A percentile compares a stretch with the other conserved stretches of the same genome.
These are phyloP conservation scores for Mycocentrospora acerina DNA, from an alignment of 2,329 filamentous ascomycete genomes.

Conservation along the genomic window DNA sequence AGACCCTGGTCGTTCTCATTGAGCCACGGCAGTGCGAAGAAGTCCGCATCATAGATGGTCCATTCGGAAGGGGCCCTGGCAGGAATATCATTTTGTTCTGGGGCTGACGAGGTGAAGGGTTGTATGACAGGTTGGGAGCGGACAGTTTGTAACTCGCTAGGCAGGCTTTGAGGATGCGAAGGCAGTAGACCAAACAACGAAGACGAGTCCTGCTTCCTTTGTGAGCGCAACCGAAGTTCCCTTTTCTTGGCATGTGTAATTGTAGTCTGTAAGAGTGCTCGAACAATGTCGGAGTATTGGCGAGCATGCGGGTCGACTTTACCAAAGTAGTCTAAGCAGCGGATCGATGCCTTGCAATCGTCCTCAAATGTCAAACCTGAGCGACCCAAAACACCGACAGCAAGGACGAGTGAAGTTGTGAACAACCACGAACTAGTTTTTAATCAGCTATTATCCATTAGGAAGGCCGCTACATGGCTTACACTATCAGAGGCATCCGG, in stretches of 20 bases:
- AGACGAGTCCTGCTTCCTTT: constrained; percentile 32
- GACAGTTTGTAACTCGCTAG: constrained; percentile 1
- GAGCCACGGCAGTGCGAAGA: constrained; percentile 33
- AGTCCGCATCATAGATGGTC: constrained; percentile 36
- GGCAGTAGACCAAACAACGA: constrained; percentile 31
- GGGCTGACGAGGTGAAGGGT: constrained; percentile 3
- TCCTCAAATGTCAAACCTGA: constrained; percentile 23
- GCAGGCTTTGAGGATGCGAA: constrained; percentile 3
- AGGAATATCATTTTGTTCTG: constrained; percentile 6
- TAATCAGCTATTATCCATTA: not conserved
- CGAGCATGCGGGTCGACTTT: constrained; percentile 30
- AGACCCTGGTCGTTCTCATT: constrained; percentile 34
- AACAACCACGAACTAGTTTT: constrained; percentile 31
- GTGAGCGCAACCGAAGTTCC: constrained; percentile 21
- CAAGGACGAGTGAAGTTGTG: constrained; percentile 31
- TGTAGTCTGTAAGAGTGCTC: constrained; percentile 28
- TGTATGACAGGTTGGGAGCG: constrained; percentile 4
- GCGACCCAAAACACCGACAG: constrained; percentile 27
- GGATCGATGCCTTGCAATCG: constrained; percentile 24
- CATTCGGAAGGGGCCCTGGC: constrained; percentile 22
- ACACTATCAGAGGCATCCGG: constrained; percentile 37
- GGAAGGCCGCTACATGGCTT: constrained; percentile 1
- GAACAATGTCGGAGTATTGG: constrained; percentile 31
- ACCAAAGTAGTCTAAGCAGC: constrained; percentile 31
- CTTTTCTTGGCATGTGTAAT: constrained; percentile 26